Conservation (phyloP, 345 rosid genomes). For the Syzygium aqueum region DNA sequence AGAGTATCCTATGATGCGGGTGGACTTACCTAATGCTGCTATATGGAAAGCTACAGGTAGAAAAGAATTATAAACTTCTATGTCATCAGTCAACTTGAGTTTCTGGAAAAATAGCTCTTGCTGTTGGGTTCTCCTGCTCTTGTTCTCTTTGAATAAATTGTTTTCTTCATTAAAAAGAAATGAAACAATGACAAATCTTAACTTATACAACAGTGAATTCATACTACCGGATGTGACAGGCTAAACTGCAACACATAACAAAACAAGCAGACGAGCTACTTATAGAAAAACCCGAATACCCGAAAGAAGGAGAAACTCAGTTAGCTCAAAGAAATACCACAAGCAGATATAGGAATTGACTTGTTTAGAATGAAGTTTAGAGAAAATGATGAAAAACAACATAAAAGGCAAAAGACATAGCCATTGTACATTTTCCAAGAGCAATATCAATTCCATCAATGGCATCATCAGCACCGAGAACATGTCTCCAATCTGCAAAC, state of each 20-base stretch:
- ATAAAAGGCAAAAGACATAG: not conserved
- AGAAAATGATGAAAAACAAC: not conserved
- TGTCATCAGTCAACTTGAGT: not conserved
- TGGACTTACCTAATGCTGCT: not conserved
- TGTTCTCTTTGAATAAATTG: not conserved
- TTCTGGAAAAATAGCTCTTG: not conserved
- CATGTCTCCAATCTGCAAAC: slow-evolving; percentile 85
- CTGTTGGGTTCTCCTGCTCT: not conserved
- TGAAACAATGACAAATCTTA: not conserved
- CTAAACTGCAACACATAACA: not conserved
- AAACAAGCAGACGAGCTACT: not conserved
- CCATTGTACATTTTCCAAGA: slow-evolving; percentile 66
- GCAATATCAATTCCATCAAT: slow-evolving; percentile 73
- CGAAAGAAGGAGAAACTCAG: not conserved
- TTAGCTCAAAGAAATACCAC: not conserved
- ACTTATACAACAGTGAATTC: not conserved
- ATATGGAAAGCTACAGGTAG: not conserved
- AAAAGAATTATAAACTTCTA: not conserved
- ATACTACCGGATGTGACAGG: not conserved
- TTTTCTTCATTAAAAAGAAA: not conserved
- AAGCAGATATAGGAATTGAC: not conserved
- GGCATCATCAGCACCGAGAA: slow-evolving; percentile 60
- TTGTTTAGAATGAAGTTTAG: not conserved
- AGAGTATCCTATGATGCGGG: not conserved
- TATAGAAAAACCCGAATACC: not conserved